phyloP scores from a whole-genome alignment of 352 stramenopile genomes.

The Pythium grandisporangium region DNA sequence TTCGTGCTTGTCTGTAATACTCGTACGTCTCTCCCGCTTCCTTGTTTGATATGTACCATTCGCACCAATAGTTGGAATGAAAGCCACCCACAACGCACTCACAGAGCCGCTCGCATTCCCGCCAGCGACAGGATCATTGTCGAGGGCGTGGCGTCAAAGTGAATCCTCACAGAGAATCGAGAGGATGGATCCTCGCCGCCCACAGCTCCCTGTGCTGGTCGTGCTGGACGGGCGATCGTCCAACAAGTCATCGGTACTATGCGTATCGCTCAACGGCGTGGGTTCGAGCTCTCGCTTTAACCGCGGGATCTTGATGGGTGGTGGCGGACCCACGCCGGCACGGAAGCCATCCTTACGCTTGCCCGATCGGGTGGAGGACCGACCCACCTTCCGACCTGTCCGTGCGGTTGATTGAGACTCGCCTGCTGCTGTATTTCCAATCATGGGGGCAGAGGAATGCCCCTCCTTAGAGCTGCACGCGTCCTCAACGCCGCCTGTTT shows the following conservation, averaged over 20 bases:
- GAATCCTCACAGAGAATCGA: constrained; percentile 55
- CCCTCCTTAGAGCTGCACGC: no score
- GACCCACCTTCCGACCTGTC: background rate
- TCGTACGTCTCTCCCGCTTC: no score
- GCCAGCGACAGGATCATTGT: no score
- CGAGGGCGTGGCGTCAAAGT: constrained; percentile 17
- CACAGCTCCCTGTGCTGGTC: constrained; percentile 34
- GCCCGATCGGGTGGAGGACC: background rate
- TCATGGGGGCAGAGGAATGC: no score
- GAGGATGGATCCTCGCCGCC: constrained; percentile 55
- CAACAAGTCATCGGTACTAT: constrained; percentile 3
- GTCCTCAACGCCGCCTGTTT: no score
- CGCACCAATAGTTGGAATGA: no score
- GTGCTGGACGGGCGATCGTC: constrained; percentile 35
- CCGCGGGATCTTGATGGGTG: constrained; percentile 59
- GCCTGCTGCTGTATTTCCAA: background rate
- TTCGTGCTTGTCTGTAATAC: no score
- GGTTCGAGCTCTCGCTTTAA: constrained; percentile 23
- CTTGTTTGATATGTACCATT: no score
- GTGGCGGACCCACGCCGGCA: constrained; percentile 16
- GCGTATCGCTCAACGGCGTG: no score
- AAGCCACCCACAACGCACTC: no score
- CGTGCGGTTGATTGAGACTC: background rate
- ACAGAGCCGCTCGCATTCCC: no score
- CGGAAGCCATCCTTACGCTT: constrained; percentile 10